These are phyloP conservation scores for Plasmopara muralis DNA, from an alignment of 352 stramenopile genomes.

Conservation along the genomic window DNA sequence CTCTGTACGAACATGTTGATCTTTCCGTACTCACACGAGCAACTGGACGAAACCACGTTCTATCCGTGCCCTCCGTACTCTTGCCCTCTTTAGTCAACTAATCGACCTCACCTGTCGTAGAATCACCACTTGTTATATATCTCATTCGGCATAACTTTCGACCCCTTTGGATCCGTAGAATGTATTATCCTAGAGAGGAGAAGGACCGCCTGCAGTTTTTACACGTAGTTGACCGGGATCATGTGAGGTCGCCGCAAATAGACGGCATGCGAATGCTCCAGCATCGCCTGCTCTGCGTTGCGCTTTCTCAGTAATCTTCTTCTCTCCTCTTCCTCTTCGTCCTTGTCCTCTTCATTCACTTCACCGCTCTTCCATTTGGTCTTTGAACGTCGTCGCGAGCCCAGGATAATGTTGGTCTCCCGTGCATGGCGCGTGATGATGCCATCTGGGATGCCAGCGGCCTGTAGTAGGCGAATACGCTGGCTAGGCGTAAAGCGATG, in stretches of 20 bases:
- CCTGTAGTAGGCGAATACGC: constrained; percentile 46
- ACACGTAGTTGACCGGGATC: constrained; percentile 65
- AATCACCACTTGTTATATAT: constrained; percentile 17
- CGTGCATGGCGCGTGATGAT: constrained; percentile 62
- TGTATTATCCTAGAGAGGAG: too few relatives aligned
- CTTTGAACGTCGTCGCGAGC: constrained; percentile 38
- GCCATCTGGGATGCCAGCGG: constrained; percentile 45
- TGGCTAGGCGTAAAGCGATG: constrained; percentile 56
- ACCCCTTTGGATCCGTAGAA: not conserved
- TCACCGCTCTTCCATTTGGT: constrained; percentile 16
- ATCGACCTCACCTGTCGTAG: not conserved
- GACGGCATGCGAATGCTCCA: constrained; percentile 38
- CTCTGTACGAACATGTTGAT: too few relatives aligned
- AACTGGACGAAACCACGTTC: too few relatives aligned
- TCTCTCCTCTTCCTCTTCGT: not conserved
- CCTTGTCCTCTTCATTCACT: constrained; percentile 8
- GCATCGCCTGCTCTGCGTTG: constrained; percentile 34
- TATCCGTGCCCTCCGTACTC: too few relatives aligned
- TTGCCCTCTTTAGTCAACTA: too few relatives aligned
- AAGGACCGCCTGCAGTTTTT: not conserved
- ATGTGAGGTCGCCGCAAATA: constrained; percentile 52
- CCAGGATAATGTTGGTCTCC: constrained; percentile 62
- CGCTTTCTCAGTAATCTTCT: constrained; percentile 26
- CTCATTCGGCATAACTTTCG: constrained; percentile 28
- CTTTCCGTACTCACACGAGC: too few relatives aligned